Evolutionary conservation across 2,329 filamentous ascomycete species (phyloP).

Genomic region (Knufia fluminis): DNA sequence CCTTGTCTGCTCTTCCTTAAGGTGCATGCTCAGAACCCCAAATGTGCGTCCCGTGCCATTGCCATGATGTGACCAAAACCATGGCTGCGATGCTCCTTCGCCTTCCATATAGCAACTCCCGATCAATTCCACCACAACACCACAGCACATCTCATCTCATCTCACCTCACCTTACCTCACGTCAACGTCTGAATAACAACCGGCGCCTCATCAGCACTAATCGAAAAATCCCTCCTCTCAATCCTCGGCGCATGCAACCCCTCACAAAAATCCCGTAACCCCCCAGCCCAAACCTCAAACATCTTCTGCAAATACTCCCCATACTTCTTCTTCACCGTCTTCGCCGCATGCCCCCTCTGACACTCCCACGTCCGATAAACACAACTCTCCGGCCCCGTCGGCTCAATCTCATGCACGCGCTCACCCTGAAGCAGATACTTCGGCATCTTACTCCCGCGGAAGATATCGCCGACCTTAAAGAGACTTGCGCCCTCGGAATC

Average conservation of each 20-base stretch:
- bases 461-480: constrained; percentile 22
- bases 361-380: constrained; percentile 33
- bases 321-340: constrained; percentile 36
- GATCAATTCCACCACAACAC: no score
- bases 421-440: constrained; percentile 34
- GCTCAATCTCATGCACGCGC: constrained; percentile 39
- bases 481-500: constrained; percentile 24
- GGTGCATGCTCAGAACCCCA: no score
- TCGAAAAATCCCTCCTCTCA: constrained; percentile 26
- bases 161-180: no score
- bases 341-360: constrained; percentile 35
- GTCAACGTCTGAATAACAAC: no score
- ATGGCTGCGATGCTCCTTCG: no score
- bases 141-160: no score
- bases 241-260: constrained; percentile 23
- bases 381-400: constrained; percentile 31
- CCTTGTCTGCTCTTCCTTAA: no score
- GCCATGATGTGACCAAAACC: no score
- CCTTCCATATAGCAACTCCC: no score
- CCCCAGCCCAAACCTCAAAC: constrained; percentile 34
- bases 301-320: constrained; percentile 28
- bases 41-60: no score
- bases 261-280: constrained; percentile 32
- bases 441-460: constrained; percentile 26
- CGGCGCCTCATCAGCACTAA: constrained; percentile 7